These are phyloP conservation scores for Mariannaea sp. DNA, from an alignment of 2,329 filamentous ascomycete genomes.

Conservation along the genomic window DNA sequence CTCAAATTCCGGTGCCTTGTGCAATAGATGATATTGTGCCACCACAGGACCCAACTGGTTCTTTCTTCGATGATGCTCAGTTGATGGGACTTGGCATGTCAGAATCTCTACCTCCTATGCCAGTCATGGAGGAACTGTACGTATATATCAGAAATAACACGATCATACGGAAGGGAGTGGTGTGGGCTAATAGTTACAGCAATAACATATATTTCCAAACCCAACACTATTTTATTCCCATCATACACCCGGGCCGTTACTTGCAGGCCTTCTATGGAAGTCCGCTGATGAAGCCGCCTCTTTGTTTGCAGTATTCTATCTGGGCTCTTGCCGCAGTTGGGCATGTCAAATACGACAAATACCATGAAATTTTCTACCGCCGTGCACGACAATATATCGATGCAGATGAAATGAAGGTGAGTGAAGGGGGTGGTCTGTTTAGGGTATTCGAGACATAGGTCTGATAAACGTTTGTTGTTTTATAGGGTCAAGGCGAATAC, in stretches of 20 bases:
- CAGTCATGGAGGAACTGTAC: conserved; percentile 84
- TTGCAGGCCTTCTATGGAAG: conserved; percentile 72
- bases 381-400: conserved; percentile 83
- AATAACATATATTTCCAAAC: conserved; percentile 77
- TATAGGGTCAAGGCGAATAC: conserved; percentile 72
- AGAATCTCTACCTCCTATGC: conserved; percentile 77
- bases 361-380: conserved; percentile 80
- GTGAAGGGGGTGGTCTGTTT: conserved; percentile 16
- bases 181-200: conserved; percentile 50
- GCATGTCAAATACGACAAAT: conserved; percentile 71
- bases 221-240: conserved; percentile 72
- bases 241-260: conserved; percentile 80
- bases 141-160: conserved; percentile 33
- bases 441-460: too few relatives aligned
- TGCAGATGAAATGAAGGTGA: conserved; percentile 78
- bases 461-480: conserved; percentile 7
- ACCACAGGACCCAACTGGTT: conserved; percentile 13
- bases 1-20: conserved; percentile 18
- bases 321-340: conserved; percentile 80
- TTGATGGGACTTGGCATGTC: conserved; percentile 81
- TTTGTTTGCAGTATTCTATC: conserved; percentile 83
- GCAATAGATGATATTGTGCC: conserved; percentile 15
- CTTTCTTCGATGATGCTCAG: conserved; percentile 33
- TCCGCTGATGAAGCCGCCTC: conserved; percentile 76
- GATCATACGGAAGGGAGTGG: too few relatives aligned